Conservation (phyloP, 495 filamentous ascomycete species). For the Annulohypoxylon nitens region DNA sequence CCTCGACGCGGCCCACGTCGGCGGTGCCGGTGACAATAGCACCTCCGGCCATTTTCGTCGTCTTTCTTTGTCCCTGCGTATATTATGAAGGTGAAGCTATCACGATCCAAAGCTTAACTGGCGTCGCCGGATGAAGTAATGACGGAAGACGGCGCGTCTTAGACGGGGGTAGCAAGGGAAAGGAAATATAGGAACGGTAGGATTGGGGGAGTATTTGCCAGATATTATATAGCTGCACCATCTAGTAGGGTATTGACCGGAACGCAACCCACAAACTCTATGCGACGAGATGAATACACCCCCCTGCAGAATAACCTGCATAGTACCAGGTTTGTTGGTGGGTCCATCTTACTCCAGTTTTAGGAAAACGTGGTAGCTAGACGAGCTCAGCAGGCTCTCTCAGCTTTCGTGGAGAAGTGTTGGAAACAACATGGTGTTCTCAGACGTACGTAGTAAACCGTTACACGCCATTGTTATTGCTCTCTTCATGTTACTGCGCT, state of each 20-base stretch:
- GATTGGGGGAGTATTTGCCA: constrained; percentile 41
- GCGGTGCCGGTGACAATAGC: constrained; percentile 53
- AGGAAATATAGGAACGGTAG: constrained; percentile 35
- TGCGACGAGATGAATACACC: constrained; percentile 33
- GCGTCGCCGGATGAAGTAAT: constrained; percentile 33
- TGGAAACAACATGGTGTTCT: constrained; percentile 17
- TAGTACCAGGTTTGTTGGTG: constrained; percentile 26
- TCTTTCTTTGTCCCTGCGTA: constrained; percentile 34
- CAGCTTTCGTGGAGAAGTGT: constrained; percentile 11
- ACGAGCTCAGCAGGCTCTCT: constrained; percentile 14
- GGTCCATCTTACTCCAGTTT: constrained; percentile 25
- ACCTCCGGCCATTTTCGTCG: constrained; percentile 54
- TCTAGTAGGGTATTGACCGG: constrained; percentile 33
- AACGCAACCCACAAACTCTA: constrained; percentile 38
- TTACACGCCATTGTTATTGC: constrained; percentile 30
- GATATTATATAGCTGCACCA: constrained; percentile 47
- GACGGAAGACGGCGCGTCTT: constrained; percentile 33
- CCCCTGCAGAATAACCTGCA: constrained; percentile 28
- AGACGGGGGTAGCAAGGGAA: constrained; percentile 38
- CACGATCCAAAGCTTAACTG: constrained; percentile 39
- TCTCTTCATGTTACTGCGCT: constrained; percentile 16
- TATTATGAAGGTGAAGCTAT: constrained; percentile 37
- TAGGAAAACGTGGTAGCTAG: constrained; percentile 46
- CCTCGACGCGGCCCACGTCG: constrained; percentile 62
- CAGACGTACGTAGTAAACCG: constrained; percentile 39